These are phyloP conservation scores for Flaveria trinervia DNA, from an alignment of 129 eudicot species.

Conservation along the genomic window DNA sequence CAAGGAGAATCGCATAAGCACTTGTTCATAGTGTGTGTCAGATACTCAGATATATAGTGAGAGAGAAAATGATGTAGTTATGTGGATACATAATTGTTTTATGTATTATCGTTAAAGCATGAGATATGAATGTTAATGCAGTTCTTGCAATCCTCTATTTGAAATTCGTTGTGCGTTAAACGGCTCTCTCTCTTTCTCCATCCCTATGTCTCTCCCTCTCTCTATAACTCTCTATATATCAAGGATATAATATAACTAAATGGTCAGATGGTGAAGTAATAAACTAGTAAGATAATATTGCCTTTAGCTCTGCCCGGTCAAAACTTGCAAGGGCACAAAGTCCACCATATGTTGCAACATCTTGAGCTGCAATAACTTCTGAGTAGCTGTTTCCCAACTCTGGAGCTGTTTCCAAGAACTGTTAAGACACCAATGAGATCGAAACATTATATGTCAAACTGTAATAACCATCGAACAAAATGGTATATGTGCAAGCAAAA, in stretches of 20 bases:
- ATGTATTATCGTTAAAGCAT: neutral
- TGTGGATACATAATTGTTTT: neutral
- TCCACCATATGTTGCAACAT: slow-evolving; percentile 98
- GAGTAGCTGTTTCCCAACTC: slow-evolving; percentile 85
- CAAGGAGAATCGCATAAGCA: neutral
- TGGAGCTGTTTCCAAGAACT: slow-evolving; percentile 87
- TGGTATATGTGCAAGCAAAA: neutral
- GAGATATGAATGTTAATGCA: neutral
- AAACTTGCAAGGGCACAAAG: slow-evolving; percentile 98
- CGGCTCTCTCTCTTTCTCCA: neutral
- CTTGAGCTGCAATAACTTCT: slow-evolving; percentile 97
- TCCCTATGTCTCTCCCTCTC: too few species aligned
- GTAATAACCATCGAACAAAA: neutral
- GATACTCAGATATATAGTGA: neutral
- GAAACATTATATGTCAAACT: neutral
- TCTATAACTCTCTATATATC: neutral
- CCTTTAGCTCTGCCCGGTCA: slow-evolving; percentile 97
- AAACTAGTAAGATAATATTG: slow-evolving; percentile 31
- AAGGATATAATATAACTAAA: neutral
- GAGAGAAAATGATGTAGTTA: neutral
- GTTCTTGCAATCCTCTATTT: neutral
- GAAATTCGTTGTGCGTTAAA: neutral
- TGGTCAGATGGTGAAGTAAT: slow-evolving; percentile 4
- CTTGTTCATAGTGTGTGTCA: neutral
- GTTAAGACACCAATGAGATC: slow-evolving; percentile 22